Evolutionary conservation across 1,139 yeast species (phyloP).

Genomic region (Blastobotrys illinoisensis): DNA sequence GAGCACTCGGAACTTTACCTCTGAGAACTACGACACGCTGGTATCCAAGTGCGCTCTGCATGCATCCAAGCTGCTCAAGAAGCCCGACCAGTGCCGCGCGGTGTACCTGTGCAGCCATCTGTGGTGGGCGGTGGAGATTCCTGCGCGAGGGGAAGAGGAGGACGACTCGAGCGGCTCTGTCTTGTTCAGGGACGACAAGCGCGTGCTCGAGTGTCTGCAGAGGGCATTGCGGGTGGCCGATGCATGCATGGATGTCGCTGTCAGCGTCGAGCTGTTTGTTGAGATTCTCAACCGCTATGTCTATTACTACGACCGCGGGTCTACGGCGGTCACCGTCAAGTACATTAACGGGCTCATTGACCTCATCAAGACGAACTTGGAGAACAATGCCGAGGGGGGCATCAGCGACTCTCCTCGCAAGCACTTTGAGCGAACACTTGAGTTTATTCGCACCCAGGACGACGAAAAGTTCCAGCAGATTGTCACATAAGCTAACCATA

Average conservation of each 20-base stretch:
- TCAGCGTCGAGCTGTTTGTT: conserved; percentile 74
- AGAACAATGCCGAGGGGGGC: conserved; percentile 33
- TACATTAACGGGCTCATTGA: conserved; percentile 86
- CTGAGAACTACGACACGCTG: conserved; percentile 67
- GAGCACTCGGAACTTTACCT: conserved; percentile 48
- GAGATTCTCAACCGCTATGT: conserved; percentile 84
- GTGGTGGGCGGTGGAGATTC: conserved; percentile 81
- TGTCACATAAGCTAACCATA: conserved; percentile 13
- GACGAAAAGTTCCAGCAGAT: conserved; percentile 61
- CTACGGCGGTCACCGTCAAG: conserved; percentile 59
- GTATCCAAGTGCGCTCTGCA: conserved; percentile 82
- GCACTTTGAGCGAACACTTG: conserved; percentile 63
- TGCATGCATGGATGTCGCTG: conserved; percentile 81
- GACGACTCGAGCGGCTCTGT: conserved; percentile 32
- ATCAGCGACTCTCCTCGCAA: conserved; percentile 39
- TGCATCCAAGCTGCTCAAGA: conserved; percentile 82
- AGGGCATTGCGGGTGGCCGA: conserved; percentile 85
- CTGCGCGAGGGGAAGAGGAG: conserved; percentile 45
- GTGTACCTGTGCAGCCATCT: conserved; percentile 84
- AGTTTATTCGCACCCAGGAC: conserved; percentile 59
- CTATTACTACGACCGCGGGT: conserved; percentile 81
- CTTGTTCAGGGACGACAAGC: conserved; percentile 49
- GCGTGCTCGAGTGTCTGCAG: conserved; percentile 64
- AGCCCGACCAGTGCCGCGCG: conserved; percentile 91
- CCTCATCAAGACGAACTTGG: conserved; percentile 69